Conservation (phyloP, 495 filamentous ascomycete species). For the Penicillium parvum region DNA sequence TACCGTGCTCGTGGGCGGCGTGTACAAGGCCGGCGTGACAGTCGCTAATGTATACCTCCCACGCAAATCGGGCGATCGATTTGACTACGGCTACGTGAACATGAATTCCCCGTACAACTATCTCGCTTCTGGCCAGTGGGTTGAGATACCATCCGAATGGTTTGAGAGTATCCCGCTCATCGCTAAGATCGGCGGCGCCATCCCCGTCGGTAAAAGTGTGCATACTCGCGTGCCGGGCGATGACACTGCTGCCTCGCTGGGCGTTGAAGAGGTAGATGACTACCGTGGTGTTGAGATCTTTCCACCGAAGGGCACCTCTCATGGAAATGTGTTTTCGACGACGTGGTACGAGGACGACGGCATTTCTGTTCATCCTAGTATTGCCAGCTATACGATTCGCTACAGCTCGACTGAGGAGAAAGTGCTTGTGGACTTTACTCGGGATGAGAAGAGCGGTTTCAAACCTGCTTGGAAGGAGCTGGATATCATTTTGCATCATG, state of each 20-base stretch:
- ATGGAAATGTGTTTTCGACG: slow-evolving; percentile 34
- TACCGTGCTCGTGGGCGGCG: slow-evolving; percentile 59
- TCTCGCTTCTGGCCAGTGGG: slow-evolving; percentile 56
- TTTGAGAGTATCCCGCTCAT: slow-evolving; percentile 56
- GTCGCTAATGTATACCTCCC: slow-evolving; percentile 58
- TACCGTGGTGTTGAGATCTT: slow-evolving; percentile 62
- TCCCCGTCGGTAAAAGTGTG: slow-evolving; percentile 53
- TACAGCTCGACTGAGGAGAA: slow-evolving; percentile 43
- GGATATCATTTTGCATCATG: slow-evolving; percentile 47
- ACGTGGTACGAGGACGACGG: slow-evolving; percentile 66
- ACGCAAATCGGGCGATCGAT: slow-evolving; percentile 28
- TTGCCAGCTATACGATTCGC: slow-evolving; percentile 39
- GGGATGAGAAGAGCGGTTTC: slow-evolving; percentile 36
- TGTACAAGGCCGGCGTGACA: slow-evolving; percentile 54
- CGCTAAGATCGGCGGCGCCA: slow-evolving; percentile 54
- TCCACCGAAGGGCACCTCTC: slow-evolving; percentile 42
- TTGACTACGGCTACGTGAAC: slow-evolving; percentile 57
- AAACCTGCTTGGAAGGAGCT: slow-evolving; percentile 50
- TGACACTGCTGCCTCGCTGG: slow-evolving; percentile 45
- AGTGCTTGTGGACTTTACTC: slow-evolving; percentile 38
- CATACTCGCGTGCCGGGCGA: slow-evolving; percentile 55
- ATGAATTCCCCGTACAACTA: slow-evolving; percentile 57
- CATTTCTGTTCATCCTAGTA: slow-evolving; percentile 41
- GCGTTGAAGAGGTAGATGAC: slow-evolving; percentile 54
- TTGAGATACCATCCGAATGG: slow-evolving; percentile 55